Base-by-base conservation (phyloP, 306 rosid species). In the Lathyrus aphaca region DNA sequence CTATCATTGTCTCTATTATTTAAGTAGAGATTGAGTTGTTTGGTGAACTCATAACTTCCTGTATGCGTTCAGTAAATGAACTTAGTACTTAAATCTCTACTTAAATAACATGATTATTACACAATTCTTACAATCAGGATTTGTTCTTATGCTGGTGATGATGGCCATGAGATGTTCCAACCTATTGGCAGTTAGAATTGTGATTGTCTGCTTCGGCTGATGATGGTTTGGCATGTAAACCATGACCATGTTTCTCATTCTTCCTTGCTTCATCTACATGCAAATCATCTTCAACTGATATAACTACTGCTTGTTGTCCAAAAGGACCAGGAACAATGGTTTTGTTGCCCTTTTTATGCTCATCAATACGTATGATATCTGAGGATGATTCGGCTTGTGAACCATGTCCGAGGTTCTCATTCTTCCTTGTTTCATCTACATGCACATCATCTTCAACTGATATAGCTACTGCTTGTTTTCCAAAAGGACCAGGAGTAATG, bases 361-460 rank as follows among this genome's bases (percentile, higher is more conserved):
- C 95, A 17, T 89, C 88, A 1, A 87, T 3, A 42, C 85, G 88
- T 38, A 87, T 44, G 13, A 80, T 16, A 15, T 55, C 19, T 39
- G 86, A 27, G 5, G 81, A 58, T 67, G 84, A 63, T 44, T 56
- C 73, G 15, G 77, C 66, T 66, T 79, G 79, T 16, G 84, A 80
- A 23, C 76, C 85, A 21, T 49, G 68, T 7, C 64, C 86, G 8
- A 70, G 8, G 60, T 51, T 58, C 42, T 84, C 91, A 0, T 7
- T 69, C 76, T 84, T 85, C 49, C 8, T 76, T 27, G 71, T 75
- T 74, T 78, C 87, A 3, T 82, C 85, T 2, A 90, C 9, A 29
- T 79, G 91, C 18, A 86, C 80, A 39, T 90, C 97, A 67, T 93
- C 97, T 54, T 90, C 93, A 35, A 90, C 76, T 0, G 93, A 46